phyloP scores from a whole-genome alignment of 2,329 filamentous ascomycete genomes.

The Bipolaris zeicola region DNA sequence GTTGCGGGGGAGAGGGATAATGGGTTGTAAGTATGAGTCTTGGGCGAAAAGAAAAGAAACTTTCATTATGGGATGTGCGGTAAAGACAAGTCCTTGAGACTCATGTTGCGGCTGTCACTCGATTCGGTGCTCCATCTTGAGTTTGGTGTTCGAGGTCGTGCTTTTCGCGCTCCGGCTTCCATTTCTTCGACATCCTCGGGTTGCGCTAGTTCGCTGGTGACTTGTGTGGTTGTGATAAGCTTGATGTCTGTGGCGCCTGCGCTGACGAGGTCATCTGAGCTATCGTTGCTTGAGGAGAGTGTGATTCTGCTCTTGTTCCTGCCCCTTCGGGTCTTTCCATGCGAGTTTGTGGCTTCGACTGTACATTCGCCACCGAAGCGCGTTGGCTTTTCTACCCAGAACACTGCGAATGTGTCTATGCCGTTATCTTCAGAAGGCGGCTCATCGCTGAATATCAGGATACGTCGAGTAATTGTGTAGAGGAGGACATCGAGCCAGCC shows the following conservation, averaged over 20 bases:
- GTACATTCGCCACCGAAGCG: slow-evolving; percentile 55
- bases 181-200: slow-evolving; percentile 44
- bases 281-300: slow-evolving; percentile 26
- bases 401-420: slow-evolving; percentile 45
- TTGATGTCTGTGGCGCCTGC: slow-evolving; percentile 39
- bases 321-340: slow-evolving; percentile 11
- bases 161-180: slow-evolving; percentile 30
- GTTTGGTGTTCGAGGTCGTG: slow-evolving; percentile 34
- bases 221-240: slow-evolving; percentile 42
- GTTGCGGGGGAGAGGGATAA: too few relatives aligned
- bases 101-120: slow-evolving; percentile 20
- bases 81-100: slow-evolving; percentile 15
- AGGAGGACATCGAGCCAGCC: slow-evolving; percentile 64
- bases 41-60: too few relatives aligned
- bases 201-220: slow-evolving; percentile 41
- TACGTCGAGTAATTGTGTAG: slow-evolving; percentile 63
- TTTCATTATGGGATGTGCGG: slow-evolving; percentile 12
- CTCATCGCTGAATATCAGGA: slow-evolving; percentile 60
- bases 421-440: slow-evolving; percentile 45
- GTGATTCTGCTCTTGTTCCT: slow-evolving; percentile 26
- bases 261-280: slow-evolving; percentile 35
- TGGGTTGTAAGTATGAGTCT: too few relatives aligned
- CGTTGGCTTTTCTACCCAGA: slow-evolving; percentile 39
- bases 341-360: slow-evolving; percentile 41
- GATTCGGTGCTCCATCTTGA: slow-evolving; percentile 45